phyloP scores from a whole-genome alignment of 225 moss, liverwort and hornwort genomes.

The Antitrichia curtipendula region DNA sequence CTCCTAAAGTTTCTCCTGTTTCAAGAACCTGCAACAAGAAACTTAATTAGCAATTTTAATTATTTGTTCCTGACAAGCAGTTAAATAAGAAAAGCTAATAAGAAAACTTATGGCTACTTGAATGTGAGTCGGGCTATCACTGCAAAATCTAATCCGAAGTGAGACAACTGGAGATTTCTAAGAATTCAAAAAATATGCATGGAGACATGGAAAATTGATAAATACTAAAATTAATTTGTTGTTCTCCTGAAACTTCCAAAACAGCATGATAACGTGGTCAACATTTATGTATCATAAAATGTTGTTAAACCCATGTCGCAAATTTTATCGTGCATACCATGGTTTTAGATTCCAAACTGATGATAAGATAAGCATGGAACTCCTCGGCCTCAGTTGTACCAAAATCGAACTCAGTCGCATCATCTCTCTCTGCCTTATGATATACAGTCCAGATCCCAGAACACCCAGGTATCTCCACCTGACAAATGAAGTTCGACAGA shows the following conservation, averaged over 20 bases:
- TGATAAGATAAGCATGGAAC: conserved; percentile 95
- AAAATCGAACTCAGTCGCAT: conserved; percentile 38
- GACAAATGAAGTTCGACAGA: background rate
- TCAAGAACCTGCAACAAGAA: conserved; percentile 52
- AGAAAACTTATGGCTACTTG: background rate
- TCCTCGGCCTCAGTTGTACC: conserved; percentile 48
- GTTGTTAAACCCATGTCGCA: background rate
- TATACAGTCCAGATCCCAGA: conserved; percentile 97
- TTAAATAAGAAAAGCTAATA: background rate
- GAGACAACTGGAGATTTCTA: background rate
- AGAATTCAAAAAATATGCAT: background rate
- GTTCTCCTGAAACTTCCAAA: background rate
- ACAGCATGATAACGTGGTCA: background rate
- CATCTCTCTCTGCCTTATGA: conserved; percentile 50
- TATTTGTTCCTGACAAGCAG: background rate
- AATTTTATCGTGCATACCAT: conserved; percentile 36
- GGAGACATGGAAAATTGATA: background rate
- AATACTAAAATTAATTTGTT: background rate
- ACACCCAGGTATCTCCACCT: conserved; percentile 70
- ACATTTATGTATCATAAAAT: background rate
- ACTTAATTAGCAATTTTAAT: background rate
- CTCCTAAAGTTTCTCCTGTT: conserved; percentile 82
- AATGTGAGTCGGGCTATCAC: background rate
- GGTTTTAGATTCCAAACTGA: conserved; percentile 66
- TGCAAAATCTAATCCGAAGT: background rate